Evolutionary conservation across 177 flowering plant genomes (phyloP), one percentile per base, ranked within the genome.

Genomic region (Tripterygium wilfordii): DNA sequence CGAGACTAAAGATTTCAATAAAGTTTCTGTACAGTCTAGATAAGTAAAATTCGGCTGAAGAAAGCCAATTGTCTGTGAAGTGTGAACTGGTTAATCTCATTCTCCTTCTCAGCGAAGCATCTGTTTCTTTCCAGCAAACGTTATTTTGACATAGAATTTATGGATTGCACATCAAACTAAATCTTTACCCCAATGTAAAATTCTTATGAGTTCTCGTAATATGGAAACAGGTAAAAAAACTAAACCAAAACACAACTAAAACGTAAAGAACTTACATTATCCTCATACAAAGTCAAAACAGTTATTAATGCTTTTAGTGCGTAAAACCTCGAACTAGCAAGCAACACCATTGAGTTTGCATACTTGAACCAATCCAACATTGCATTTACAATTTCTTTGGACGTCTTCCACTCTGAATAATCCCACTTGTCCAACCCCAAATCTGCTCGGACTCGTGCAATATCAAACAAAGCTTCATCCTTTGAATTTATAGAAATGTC

Each of bases 361-460:
- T 79, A 62, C 53, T 75, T 60, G 82, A 88, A 62, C 61, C 22
- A 48, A 25, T 30, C 43, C 63, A 92, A 50, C 83, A 81, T 67
- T 36, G 37, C 74, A 46, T 84, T 76, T 24, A 79, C 95, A 44
- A 74, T 61, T 32, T 42, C 56, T 56, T 79, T 81, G 36, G 78
- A 80, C 40, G 68, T 63, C 66, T 70, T 77, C 99, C 87, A 84
- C 4, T 71, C 65, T n/a, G 86, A 70, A 64, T 71, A 67, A 64
- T 75, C 80, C 99, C 99, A 92, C 55, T 61, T 53, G 51, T 79
- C 77, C 17, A 84, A 61, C 35, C 89, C 85, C 53, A 88, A 41
- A 65, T 84, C 84, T 28, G 51, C 63, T 59, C 36, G 57, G 25
- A 92, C 28, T 27, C 46, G 73, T 20, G 1, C 52, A 18, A 60